A percentile compares a stretch with the other conserved stretches of the same genome.
Evolutionary conservation across 495 filamentous ascomycete genomes (phyloP).

Genomic region (Lasiosphaeria hispida): DNA sequence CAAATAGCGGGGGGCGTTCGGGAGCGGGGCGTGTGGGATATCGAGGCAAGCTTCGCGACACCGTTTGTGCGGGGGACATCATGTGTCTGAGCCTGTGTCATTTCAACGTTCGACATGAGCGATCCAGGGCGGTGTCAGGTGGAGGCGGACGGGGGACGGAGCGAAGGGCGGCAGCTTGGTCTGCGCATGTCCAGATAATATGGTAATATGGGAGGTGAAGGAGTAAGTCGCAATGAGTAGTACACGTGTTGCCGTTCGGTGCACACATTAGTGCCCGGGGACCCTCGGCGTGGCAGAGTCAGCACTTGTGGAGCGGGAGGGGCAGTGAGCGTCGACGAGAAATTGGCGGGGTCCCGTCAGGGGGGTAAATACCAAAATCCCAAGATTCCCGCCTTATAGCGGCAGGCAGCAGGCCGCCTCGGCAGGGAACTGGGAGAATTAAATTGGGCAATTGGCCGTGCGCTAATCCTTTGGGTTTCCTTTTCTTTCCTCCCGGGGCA

Average conservation of each 20-base stretch:
- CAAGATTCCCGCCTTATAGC: too few species aligned
- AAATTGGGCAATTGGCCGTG: too few species aligned
- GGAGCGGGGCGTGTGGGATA: constrained; percentile 1
- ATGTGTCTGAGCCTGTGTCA: constrained; percentile 20
- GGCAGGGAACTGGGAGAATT: too few species aligned
- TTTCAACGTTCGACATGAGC: constrained; percentile 12
- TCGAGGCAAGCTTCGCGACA: constrained; percentile 7
- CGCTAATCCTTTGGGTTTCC: too few species aligned
- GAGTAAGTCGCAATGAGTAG: background rate
- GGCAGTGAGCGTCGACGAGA: too few species aligned
- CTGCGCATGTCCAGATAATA: background rate
- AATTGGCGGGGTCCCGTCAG: too few species aligned
- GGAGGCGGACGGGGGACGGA: background rate
- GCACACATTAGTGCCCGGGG: background rate
- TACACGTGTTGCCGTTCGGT: constrained; percentile 1
- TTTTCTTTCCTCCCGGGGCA: too few species aligned
- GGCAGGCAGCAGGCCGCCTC: too few species aligned
- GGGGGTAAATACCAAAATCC: too few species aligned
- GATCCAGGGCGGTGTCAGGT: background rate
- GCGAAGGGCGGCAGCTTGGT: background rate
- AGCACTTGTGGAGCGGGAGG: background rate
- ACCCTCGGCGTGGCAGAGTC: background rate
- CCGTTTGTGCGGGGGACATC: constrained; percentile 18
- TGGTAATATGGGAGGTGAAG: background rate
- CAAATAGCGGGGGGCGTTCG: constrained; percentile 29